Conservation (phyloP, 805 yeast species). For the Saturnispora dispora region DNA sequence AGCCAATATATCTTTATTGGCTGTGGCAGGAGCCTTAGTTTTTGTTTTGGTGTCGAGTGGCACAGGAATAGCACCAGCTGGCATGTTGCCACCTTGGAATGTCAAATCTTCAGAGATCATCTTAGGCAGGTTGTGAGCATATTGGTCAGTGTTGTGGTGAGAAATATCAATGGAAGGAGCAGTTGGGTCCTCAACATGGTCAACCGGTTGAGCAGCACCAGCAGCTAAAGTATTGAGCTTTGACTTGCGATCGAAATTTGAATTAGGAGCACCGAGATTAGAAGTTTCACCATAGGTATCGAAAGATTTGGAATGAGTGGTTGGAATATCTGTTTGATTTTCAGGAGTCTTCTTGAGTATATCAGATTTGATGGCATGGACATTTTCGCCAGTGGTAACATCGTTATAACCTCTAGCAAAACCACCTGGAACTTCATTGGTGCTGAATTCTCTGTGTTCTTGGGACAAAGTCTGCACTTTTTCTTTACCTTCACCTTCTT, state of each 20-base stretch:
- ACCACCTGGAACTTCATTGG: slow-evolving; percentile 2
- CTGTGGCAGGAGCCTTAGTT: neutral
- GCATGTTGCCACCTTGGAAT: neutral
- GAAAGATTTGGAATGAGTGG: neutral
- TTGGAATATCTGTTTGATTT: neutral
- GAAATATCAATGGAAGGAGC: neutral
- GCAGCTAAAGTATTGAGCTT: neutral
- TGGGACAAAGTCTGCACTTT: neutral
- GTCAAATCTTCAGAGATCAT: neutral
- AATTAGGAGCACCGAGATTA: neutral
- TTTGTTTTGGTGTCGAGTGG: neutral
- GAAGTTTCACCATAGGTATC: neutral
- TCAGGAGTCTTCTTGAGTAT: neutral
- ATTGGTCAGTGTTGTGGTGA: neutral
- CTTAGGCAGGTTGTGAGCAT: neutral
- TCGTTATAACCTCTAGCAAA: neutral
- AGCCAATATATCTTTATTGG: neutral
- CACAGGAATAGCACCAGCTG: neutral
- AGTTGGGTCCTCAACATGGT: neutral
- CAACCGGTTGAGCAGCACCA: neutral
- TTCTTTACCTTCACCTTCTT: neutral
- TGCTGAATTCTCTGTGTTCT: neutral
- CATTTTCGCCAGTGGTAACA: neutral
- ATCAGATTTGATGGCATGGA: neutral
- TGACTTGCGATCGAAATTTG: neutral